Evolutionary conservation across 345 rosid species (phyloP), one percentile per base, ranked within the genome.

Genomic region (Erodium maritimum): DNA sequence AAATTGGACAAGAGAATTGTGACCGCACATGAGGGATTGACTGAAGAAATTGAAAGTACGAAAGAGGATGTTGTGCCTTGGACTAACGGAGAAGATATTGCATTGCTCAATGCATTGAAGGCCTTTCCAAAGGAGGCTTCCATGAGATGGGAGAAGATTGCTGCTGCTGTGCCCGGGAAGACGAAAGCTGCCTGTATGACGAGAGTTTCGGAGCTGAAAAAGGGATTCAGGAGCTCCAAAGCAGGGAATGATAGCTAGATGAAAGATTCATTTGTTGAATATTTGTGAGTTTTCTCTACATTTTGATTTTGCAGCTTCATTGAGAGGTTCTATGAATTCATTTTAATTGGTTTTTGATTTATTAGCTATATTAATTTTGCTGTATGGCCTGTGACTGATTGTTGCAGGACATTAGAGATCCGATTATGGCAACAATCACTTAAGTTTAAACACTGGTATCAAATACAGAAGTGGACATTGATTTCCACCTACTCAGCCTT

Each of bases 91-190:
- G 96, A 88, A 69, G 99, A 88, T 57, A 77, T 91, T 65, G 93
- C 99, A 2, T 54, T 91, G 84, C 81, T 88, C 12, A 91, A 88
- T 80, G 96, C 96, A 7, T 60, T 91, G 66, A 91, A 88, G 68
- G 77, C 77, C 0, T 88, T 88, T 67, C 93, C 91, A 0, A 91
- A 86, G 71, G 98, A 91, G 4, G 80, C 50, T 20, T 54, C 94
- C 7, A 83, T 83, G 99, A 81, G 96, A 65, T 88, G 99, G 99
- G 99, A 91, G 72, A 91, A 88, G 81, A 76, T 91, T 51, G 69
- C 87, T 0, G 95, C 96, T 16, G 95, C 90, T 17, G 95, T 91
- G 33, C 95, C 90, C 0, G 93, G 89, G 58, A 91, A 77, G 71
- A 64, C 95, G 0, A 91, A 81, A 75, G 85, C 84, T 0, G 90